Evolutionary conservation across 2,329 filamentous ascomycete genomes (phyloP).

Genomic region (Fusarium neocosmosporiellum): DNA sequence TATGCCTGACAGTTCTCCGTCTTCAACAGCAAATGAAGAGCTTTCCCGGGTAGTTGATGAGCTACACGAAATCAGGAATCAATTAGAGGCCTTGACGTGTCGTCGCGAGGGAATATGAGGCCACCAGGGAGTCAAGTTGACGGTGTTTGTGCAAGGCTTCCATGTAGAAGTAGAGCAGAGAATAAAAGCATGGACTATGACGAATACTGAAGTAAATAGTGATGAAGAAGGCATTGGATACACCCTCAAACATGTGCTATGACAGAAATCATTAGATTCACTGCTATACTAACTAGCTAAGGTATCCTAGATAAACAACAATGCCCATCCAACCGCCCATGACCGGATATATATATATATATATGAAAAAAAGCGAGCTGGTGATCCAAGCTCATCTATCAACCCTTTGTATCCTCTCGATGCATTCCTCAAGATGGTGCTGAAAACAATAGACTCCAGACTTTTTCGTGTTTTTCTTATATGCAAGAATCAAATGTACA

Average conservation of each 20-base stretch:
- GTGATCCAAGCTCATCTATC: conserved; percentile 21
- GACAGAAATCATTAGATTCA: conserved; percentile 29
- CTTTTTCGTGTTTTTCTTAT: neutral
- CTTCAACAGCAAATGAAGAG: neutral
- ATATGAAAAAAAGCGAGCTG: conserved; percentile 15
- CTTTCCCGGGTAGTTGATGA: neutral
- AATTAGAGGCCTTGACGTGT: no score
- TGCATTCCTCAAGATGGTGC: conserved; percentile 29
- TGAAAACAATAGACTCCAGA: conserved; percentile 31
- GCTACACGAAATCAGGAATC: neutral
- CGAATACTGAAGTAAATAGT: neutral
- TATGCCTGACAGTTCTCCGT: neutral
- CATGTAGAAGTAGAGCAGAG: neutral
- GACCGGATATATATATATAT: conserved; percentile 1
- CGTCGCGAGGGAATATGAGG: neutral
- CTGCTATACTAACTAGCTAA: conserved; percentile 7
- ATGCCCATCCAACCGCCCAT: conserved; percentile 7
- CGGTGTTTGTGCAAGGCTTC: neutral
- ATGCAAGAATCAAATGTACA: conserved; percentile 10
- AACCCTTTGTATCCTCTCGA: conserved; percentile 13
- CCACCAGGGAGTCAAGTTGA: neutral
- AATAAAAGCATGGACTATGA: neutral
- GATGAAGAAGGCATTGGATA: neutral
- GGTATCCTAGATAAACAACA: conserved; percentile 25
- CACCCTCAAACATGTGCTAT: neutral